Evolutionary conservation across 345 rosid species (phyloP).

Genomic region (Moricandia moricandioides): DNA sequence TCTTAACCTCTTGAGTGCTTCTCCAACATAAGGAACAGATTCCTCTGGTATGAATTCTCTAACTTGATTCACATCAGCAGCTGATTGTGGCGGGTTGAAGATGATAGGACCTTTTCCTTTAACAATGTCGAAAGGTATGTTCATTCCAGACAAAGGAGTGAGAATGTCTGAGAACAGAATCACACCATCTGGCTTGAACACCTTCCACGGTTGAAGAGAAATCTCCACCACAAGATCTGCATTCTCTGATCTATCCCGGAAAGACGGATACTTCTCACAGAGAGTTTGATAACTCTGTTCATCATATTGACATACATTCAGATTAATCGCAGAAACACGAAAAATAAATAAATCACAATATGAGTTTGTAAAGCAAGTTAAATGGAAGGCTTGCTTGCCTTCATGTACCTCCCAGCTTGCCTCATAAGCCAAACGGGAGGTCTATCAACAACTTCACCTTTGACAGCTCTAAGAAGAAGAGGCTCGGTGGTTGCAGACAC

Average conservation of each 20-base stretch:
- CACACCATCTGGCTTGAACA: slow-evolving; percentile 92
- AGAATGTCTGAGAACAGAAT: slow-evolving; percentile 96
- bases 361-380: slow-evolving; percentile 4
- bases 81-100: slow-evolving; percentile 67
- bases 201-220: slow-evolving; percentile 98
- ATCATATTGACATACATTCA: background rate
- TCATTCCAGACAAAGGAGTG: slow-evolving; percentile 98
- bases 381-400: slow-evolving; percentile 52
- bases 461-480: slow-evolving; percentile 85
- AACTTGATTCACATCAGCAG: slow-evolving; percentile 74
- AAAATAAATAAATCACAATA: background rate
- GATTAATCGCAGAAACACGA: no score
- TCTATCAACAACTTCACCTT: slow-evolving; percentile 86
- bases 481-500: slow-evolving; percentile 55
- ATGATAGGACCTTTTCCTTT: slow-evolving; percentile 96
- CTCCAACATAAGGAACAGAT: slow-evolving; percentile 93
- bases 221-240: slow-evolving; percentile 94
- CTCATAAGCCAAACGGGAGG: slow-evolving; percentile 99
- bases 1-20: slow-evolving; percentile 78
- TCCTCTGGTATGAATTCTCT: slow-evolving; percentile 79
- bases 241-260: slow-evolving; percentile 94
- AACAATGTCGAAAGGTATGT: slow-evolving; percentile 94
- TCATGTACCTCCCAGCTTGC: slow-evolving; percentile 99
- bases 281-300: slow-evolving; percentile 78
- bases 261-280: slow-evolving; percentile 87